These are phyloP conservation scores for Calophaca sinica DNA, from an alignment of 306 rosid species.

Conservation along the genomic window DNA sequence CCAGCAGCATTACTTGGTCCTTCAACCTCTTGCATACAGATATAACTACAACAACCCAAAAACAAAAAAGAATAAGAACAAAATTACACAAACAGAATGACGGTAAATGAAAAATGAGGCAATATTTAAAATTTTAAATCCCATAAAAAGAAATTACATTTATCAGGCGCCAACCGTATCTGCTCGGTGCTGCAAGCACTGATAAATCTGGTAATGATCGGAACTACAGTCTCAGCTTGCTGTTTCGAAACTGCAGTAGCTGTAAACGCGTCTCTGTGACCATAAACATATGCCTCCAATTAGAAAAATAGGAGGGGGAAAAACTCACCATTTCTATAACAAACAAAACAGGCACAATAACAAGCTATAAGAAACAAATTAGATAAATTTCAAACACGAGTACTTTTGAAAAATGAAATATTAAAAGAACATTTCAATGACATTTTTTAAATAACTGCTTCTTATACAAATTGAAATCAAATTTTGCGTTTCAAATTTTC, in stretches of 20 bases:
- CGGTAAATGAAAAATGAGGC: neutral
- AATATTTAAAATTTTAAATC: neutral
- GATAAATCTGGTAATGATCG: constrained; percentile 62
- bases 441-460: neutral
- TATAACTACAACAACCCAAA: constrained; percentile 60
- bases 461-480: neutral
- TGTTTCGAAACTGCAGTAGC: constrained; percentile 55
- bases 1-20: constrained; percentile 74
- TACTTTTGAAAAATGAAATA: neutral
- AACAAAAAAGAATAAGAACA: neutral
- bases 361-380: neutral
- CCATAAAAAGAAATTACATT: constrained; percentile 56
- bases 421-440: neutral
- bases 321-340: constrained; percentile 5
- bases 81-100: constrained; percentile 1
- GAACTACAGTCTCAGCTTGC: constrained; percentile 60
- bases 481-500: neutral
- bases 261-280: constrained; percentile 78
- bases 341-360: neutral
- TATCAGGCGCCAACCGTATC: constrained; percentile 78
- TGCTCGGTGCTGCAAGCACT: constrained; percentile 71
- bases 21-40: constrained; percentile 81
- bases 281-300: constrained; percentile 31
- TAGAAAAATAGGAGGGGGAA: neutral
- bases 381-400: neutral